Evolutionary conservation across 805 yeast species (phyloP).

Genomic region (Candida sakaeoensis): DNA sequence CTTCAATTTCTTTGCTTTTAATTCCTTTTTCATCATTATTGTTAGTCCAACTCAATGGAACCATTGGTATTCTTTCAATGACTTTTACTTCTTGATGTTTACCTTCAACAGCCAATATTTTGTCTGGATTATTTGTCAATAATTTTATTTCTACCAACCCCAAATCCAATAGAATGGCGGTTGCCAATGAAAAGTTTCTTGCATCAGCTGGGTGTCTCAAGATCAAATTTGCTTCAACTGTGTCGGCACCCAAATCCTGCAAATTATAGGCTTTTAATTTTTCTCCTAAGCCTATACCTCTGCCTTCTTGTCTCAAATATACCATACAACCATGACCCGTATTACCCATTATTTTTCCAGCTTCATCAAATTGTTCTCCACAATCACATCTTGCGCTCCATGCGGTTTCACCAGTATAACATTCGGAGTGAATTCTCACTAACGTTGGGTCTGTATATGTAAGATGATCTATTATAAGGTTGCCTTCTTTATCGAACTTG

Average conservation of each 20-base stretch:
- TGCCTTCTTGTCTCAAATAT: conserved; percentile 94
- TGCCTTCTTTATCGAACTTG: conserved; percentile 31
- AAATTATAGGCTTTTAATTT: conserved; percentile 93
- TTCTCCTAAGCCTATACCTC: conserved; percentile 98
- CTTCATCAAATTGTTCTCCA: conserved; percentile 98
- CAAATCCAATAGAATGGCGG: conserved; percentile 84
- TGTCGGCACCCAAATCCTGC: conserved; percentile 97
- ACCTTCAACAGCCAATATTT: conserved; percentile 92
- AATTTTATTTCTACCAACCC: conserved; percentile 69
- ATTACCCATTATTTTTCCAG: conserved; percentile 87
- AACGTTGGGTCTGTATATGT: conserved; percentile 50
- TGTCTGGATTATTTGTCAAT: conserved; percentile 94
- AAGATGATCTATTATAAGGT: conserved; percentile 22
- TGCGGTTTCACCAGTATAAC: conserved; percentile 98
- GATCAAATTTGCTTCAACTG: conserved; percentile 91
- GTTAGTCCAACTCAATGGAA: conserved; percentile 82
- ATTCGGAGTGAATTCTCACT: conserved; percentile 92
- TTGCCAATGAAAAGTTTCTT: conserved; percentile 90
- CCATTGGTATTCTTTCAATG: conserved; percentile 90
- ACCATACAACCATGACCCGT: conserved; percentile 92
- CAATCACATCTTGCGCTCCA: conserved; percentile 99
- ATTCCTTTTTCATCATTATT: conserved; percentile 54
- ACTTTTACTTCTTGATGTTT: conserved; percentile 70
- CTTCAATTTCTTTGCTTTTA: conserved; percentile 81
- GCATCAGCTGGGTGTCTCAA: conserved; percentile 97